Evolutionary conservation across 257 asterid species (phyloP).

Genomic region (Plantago major): DNA sequence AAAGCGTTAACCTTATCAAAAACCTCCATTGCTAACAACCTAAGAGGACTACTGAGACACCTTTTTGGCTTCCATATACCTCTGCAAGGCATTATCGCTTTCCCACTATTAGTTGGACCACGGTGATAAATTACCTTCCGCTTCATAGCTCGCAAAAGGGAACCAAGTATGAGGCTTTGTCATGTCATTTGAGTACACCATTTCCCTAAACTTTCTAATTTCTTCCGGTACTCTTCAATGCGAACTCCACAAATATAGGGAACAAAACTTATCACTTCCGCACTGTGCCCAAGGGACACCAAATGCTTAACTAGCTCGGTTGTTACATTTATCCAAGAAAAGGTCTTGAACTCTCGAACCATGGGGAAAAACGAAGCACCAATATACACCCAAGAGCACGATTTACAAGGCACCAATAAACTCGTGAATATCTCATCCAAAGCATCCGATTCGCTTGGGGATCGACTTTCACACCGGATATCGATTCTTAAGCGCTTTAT

Average conservation of each 20-base stretch:
- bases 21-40: slow-evolving; percentile 97
- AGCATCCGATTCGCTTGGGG: slow-evolving; percentile 53
- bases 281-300: slow-evolving; percentile 55
- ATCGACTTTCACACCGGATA: slow-evolving; percentile 25
- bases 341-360: slow-evolving; percentile 48
- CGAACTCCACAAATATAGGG: slow-evolving; percentile 85
- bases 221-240: slow-evolving; percentile 67
- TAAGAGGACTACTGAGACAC: slow-evolving; percentile 90
- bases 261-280: slow-evolving; percentile 62
- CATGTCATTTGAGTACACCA: slow-evolving; percentile 89
- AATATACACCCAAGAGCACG: slow-evolving; percentile 82
- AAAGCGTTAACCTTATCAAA: slow-evolving; percentile 85
- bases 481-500: slow-evolving; percentile 44
- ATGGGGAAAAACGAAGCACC: slow-evolving; percentile 73
- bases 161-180: slow-evolving; percentile 94
- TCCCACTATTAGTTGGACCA: slow-evolving; percentile 98
- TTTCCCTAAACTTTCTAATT: slow-evolving; percentile 64
- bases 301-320: slow-evolving; percentile 52
- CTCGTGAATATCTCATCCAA: slow-evolving; percentile 45
- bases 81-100: slow-evolving; percentile 87
- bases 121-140: slow-evolving; percentile 85
- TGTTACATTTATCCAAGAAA: slow-evolving; percentile 46
- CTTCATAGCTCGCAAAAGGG: slow-evolving; percentile 99
- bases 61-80: slow-evolving; percentile 91
- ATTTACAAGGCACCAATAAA: slow-evolving; percentile 64